phyloP scores from a whole-genome alignment of 1,284 basidiomycete genomes.

The Cryptococcus neoformans region DNA sequence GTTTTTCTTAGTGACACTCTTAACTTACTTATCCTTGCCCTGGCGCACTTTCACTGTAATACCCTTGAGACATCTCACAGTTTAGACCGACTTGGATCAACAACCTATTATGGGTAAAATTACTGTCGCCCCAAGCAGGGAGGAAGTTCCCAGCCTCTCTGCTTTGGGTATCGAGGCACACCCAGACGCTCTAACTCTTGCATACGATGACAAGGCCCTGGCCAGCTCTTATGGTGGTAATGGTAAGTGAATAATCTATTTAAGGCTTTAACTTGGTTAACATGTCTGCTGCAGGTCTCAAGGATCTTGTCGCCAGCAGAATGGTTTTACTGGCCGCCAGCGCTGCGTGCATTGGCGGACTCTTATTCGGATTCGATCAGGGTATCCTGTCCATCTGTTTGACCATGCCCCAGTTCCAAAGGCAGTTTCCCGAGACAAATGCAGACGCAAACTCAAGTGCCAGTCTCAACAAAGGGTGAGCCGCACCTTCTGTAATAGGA shows the following conservation, averaged over 20 bases:
- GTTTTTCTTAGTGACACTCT: no score
- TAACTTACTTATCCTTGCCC: no score
- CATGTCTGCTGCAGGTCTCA: conserved; percentile 8
- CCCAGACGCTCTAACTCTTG: not conserved
- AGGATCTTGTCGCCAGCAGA: conserved; percentile 14
- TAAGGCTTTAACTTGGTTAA: not conserved
- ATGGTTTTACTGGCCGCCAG: conserved; percentile 16
- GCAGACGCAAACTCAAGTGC: conserved; percentile 7
- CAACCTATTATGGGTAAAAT: not conserved
- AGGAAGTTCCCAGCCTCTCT: not conserved
- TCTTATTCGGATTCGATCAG: conserved; percentile 19
- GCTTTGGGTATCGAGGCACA: not conserved
- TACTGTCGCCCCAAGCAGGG: not conserved
- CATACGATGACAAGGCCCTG: not conserved
- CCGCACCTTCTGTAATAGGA: not conserved
- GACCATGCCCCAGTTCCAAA: conserved; percentile 32
- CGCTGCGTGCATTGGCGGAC: not conserved
- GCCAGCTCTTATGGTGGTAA: not conserved
- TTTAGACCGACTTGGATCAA: not conserved
- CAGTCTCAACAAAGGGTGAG: conserved; percentile 23
- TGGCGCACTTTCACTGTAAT: no score
- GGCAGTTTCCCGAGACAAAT: conserved; percentile 31
- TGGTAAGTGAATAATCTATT: not conserved
- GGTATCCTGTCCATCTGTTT: conserved; percentile 35
- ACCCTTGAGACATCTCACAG: no score